Evolutionary conservation across 768 basidiomycete genomes (phyloP).

Genomic region (Rhodotorula toruloides): DNA sequence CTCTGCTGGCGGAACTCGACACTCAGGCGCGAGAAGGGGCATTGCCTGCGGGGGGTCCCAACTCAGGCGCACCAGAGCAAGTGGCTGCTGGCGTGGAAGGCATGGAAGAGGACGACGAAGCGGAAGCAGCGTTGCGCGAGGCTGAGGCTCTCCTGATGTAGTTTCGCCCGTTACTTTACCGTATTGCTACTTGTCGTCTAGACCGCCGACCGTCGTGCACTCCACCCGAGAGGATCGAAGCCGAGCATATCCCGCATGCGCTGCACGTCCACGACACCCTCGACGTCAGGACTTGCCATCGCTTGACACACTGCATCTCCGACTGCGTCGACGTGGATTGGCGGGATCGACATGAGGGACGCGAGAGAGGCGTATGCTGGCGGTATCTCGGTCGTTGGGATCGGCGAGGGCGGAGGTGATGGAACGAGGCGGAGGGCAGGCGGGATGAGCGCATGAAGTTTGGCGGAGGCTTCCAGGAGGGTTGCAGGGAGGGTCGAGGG

Average conservation of each 20-base stretch:
- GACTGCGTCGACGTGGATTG: slow-evolving; percentile 93
- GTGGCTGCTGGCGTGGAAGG: background rate
- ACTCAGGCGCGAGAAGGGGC: background rate
- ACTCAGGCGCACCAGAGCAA: too few species aligned
- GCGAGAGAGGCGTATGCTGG: slow-evolving; percentile 58
- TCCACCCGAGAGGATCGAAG: slow-evolving; percentile 42
- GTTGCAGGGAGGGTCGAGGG: slow-evolving; percentile 77
- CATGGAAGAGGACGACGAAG: slow-evolving; percentile 51
- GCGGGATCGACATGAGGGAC: slow-evolving; percentile 73
- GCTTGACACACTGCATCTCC: slow-evolving; percentile 67
- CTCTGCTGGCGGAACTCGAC: background rate
- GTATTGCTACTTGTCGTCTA: background rate
- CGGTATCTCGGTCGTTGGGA: slow-evolving; percentile 53
- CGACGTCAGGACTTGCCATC: slow-evolving; percentile 58
- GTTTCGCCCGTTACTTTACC: slow-evolving; percentile 38
- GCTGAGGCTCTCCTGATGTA: slow-evolving; percentile 58
- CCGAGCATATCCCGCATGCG: slow-evolving; percentile 73
- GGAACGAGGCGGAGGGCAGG: slow-evolving; percentile 51
- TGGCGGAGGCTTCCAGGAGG: slow-evolving; percentile 61
- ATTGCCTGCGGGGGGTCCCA: background rate
- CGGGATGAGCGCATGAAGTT: slow-evolving; percentile 51
- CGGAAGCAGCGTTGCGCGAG: slow-evolving; percentile 22
- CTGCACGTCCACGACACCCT: slow-evolving; percentile 63
- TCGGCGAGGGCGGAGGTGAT: slow-evolving; percentile 51
- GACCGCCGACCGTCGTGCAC: background rate